These are phyloP conservation scores for Sporisorium reilianum DNA, from an alignment of 1,284 basidiomycete genomes.

Conservation along the genomic window DNA sequence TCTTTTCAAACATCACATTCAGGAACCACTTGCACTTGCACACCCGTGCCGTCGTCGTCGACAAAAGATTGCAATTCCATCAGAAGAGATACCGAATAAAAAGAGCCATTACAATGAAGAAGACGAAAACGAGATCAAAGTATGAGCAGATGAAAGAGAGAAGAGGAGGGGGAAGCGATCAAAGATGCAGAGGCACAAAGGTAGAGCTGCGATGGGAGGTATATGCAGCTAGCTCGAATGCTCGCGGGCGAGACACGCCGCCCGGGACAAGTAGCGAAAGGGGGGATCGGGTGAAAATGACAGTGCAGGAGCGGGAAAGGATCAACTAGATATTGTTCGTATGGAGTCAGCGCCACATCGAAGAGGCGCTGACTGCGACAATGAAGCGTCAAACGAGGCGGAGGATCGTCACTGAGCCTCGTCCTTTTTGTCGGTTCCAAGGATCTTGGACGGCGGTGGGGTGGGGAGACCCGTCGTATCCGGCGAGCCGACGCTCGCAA, in stretches of 20 bases:
- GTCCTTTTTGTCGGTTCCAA: conserved; percentile 15
- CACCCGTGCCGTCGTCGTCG: not conserved
- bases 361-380: conserved; percentile 13
- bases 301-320: conserved; percentile 3
- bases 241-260: not conserved
- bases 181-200: conserved; percentile 7
- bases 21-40: not conserved
- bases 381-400: not conserved
- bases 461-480: conserved; percentile 37
- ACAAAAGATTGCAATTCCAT: conserved; percentile 27
- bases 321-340: conserved; percentile 31
- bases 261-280: conserved; percentile 7
- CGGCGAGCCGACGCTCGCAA: conserved; percentile 23
- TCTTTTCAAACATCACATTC: not conserved
- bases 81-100: conserved; percentile 3
- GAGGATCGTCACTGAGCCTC: conserved; percentile 4
- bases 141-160: not conserved
- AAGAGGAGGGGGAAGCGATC: not conserved
- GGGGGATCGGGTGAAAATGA: conserved; percentile 2
- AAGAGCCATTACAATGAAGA: conserved; percentile 44
- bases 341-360: not conserved
- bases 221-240: conserved; percentile 24
- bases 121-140: not conserved
- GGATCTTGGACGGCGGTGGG: conserved; percentile 50
- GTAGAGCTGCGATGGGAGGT: conserved; percentile 17